Percentiles rank a stretch among this genome's conserved stretches.
phyloP scores from a whole-genome alignment of 106 monocot species.

The Phalaenopsis equestris region DNA sequence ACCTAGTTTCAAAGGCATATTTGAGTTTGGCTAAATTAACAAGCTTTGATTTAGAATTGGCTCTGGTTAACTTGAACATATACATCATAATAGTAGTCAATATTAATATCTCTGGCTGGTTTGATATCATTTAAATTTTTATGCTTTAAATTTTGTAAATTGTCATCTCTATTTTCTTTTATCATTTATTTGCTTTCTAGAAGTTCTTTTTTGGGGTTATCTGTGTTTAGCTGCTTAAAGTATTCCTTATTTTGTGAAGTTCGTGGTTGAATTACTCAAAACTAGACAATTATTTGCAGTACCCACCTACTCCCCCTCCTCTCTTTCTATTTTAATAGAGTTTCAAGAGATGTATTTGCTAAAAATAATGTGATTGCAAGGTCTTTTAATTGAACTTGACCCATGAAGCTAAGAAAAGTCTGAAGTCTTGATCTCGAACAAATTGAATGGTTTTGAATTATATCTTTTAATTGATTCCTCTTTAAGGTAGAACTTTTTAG shows the following conservation, averaged over 20 bases:
- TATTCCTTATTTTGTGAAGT: background rate
- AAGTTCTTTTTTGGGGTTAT: background rate
- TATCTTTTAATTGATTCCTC: background rate
- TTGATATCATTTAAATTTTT: background rate
- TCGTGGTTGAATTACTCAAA: background rate
- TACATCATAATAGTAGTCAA: background rate
- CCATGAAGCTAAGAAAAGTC: background rate
- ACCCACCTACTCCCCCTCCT: background rate
- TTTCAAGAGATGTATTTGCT: background rate
- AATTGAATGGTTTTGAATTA: background rate
- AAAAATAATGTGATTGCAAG: background rate
- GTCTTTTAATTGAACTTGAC: background rate
- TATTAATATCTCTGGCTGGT: background rate
- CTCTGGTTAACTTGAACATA: background rate
- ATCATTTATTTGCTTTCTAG: background rate
- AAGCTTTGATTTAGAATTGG: background rate
- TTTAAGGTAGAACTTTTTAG: background rate
- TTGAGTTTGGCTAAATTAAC: background rate
- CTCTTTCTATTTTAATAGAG: background rate
- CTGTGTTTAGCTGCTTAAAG: background rate
- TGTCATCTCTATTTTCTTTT: background rate
- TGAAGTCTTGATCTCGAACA: background rate
- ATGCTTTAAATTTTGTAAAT: background rate
- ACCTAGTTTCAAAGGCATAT: background rate
- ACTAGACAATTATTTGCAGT: background rate